Evolutionary conservation across 2,329 filamentous ascomycete species (phyloP).

Genomic region (Alternaria ventricosa): DNA sequence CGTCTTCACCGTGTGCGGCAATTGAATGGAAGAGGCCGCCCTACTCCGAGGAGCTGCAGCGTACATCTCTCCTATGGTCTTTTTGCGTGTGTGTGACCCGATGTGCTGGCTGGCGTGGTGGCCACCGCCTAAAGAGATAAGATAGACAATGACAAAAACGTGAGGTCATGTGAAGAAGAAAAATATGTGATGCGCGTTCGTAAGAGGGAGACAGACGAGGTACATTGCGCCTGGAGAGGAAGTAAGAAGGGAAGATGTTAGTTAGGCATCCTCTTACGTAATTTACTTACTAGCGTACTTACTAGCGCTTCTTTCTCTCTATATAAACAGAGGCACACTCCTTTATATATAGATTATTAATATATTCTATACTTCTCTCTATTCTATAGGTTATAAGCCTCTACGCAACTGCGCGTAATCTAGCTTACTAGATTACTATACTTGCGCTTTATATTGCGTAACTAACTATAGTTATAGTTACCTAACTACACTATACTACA

Average conservation of each 20-base stretch:
- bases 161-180: neutral
- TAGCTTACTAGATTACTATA: too few relatives aligned
- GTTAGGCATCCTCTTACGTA: too few relatives aligned
- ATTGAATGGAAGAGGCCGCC: neutral
- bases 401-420: too few relatives aligned
- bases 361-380: too few relatives aligned
- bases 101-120: constrained; percentile 2
- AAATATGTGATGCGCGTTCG: neutral
- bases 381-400: too few relatives aligned
- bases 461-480: too few relatives aligned
- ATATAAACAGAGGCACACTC: too few relatives aligned
- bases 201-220: neutral
- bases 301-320: too few relatives aligned
- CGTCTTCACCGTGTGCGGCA: neutral
- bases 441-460: too few relatives aligned
- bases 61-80: neutral
- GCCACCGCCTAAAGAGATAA: neutral
- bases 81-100: neutral
- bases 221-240: neutral
- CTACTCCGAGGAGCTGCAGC: neutral
- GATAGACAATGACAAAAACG: neutral
- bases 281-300: too few relatives aligned
- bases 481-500: too few relatives aligned
- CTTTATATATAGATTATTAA: too few relatives aligned
- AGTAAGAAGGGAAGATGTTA: neutral